Evolutionary conservation across 176 grass and related monocot species (phyloP).

Genomic region (Ensete ventricosum): DNA sequence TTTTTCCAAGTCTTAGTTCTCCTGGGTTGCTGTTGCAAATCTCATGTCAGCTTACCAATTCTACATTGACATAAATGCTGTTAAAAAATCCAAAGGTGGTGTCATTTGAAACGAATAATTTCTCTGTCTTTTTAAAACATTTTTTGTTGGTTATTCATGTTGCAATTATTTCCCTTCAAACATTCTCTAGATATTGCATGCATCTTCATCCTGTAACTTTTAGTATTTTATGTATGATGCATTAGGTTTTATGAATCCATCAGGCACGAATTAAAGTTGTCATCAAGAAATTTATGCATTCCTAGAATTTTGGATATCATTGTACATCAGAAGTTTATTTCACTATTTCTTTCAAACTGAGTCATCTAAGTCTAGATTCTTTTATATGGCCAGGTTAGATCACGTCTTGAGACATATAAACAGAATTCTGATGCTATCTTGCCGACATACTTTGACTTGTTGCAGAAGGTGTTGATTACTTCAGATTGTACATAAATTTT

Average conservation of each 20-base stretch:
- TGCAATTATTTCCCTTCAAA: not conserved
- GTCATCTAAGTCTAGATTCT: not conserved
- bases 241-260: too few species aligned
- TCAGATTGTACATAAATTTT: not conserved
- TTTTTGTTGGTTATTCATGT: not conserved
- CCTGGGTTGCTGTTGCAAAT: not conserved
- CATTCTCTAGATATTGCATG: not conserved
- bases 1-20: not conserved
- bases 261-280: not conserved
- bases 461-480: slow-evolving; percentile 58
- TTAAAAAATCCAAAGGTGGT: not conserved
- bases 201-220: not conserved
- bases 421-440: slow-evolving; percentile 64
- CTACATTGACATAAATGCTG: not conserved
- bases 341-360: not conserved
- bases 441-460: slow-evolving; percentile 56
- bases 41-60: not conserved
- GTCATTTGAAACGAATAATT: not conserved
- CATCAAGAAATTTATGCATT: not conserved
- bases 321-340: not conserved
- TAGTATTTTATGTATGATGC: not conserved
- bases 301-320: not conserved
- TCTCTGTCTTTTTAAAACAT: not conserved
- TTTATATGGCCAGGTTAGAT: slow-evolving; percentile 55
- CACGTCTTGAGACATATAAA: slow-evolving; percentile 72